These are phyloP conservation scores for Rhynchosporium agropyri DNA, from an alignment of 2,329 filamentous ascomycete genomes.

Conservation along the genomic window DNA sequence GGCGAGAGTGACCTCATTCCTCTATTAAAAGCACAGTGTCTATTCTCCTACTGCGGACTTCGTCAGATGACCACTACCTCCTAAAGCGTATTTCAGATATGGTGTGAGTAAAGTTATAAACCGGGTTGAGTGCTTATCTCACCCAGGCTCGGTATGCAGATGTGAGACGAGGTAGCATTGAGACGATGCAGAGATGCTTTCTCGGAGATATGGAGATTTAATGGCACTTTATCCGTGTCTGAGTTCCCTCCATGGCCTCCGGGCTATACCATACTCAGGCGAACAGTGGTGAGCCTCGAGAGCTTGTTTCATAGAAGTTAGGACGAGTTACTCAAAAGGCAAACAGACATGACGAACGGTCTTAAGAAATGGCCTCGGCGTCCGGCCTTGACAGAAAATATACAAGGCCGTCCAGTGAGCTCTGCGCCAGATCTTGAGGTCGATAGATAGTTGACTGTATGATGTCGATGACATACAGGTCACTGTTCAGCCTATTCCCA, in stretches of 20 bases:
- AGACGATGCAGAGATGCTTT: neutral
- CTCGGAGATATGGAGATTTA: neutral
- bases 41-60: neutral
- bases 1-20: neutral
- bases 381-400: neutral
- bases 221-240: conserved; percentile 7
- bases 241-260: conserved; percentile 3
- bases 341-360: conserved; percentile 1
- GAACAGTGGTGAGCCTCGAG: conserved; percentile 15
- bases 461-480: neutral
- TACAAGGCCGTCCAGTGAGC: neutral
- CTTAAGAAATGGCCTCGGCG: conserved; percentile 1
- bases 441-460: neutral
- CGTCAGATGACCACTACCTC: neutral
- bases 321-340: conserved; percentile 11
- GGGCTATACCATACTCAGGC: conserved; percentile 6
- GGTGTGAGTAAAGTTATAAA: neutral
- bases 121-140: neutral
- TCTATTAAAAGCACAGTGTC: conserved; percentile 9
- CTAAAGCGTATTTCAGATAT: neutral
- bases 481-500: neutral
- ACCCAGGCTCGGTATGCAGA: neutral
- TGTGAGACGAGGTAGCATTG: too few species aligned
- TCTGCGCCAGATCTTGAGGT: neutral
- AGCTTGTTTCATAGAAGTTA: conserved; percentile 20